Percentiles rank a stretch among this genome's conserved stretches.
Conservation (phyloP, 139 green algal genomes). For the Chlorella sp. region DNA sequence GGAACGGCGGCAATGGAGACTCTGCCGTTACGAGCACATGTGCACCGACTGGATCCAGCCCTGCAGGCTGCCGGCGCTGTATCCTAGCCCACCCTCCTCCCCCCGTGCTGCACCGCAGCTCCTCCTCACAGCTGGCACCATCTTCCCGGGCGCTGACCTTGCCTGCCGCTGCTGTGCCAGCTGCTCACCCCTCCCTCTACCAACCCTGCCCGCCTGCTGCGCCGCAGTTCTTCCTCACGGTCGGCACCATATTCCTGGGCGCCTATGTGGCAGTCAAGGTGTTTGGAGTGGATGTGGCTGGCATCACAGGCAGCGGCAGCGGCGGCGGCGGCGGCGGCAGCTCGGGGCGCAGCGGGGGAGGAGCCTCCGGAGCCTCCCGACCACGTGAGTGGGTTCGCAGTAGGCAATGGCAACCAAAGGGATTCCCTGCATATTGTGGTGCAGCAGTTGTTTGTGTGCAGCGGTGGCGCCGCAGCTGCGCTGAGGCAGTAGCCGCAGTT, state of each 20-base stretch:
- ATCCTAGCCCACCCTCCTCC: background rate
- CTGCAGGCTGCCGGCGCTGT: background rate
- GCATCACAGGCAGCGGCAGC: background rate
- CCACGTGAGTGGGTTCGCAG: background rate
- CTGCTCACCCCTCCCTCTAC: background rate
- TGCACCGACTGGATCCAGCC: too few species aligned
- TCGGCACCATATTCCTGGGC: slow-evolving; percentile 51
- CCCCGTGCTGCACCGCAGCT: background rate
- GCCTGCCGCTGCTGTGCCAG: background rate
- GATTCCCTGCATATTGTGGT: background rate
- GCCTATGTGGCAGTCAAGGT: slow-evolving; percentile 44
- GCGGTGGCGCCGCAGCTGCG: background rate
- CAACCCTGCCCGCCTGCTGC: background rate
- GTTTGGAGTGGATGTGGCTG: slow-evolving; percentile 39
- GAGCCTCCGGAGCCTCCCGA: background rate
- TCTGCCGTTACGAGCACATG: too few species aligned
- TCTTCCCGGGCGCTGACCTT: background rate
- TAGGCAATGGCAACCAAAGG: too few species aligned
- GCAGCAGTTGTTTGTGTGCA: background rate
- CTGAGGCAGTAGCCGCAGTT: too few species aligned
- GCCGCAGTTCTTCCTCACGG: slow-evolving; percentile 47
- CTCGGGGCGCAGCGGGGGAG: background rate
- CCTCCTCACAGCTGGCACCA: background rate
- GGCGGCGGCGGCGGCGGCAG: background rate
- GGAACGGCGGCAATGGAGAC: too few species aligned